A percentile compares a stretch with the other conserved stretches of the same genome.
Evolutionary conservation across 208 protist species (phyloP).

Genomic region (Blastocrithidia nonstop): DNA sequence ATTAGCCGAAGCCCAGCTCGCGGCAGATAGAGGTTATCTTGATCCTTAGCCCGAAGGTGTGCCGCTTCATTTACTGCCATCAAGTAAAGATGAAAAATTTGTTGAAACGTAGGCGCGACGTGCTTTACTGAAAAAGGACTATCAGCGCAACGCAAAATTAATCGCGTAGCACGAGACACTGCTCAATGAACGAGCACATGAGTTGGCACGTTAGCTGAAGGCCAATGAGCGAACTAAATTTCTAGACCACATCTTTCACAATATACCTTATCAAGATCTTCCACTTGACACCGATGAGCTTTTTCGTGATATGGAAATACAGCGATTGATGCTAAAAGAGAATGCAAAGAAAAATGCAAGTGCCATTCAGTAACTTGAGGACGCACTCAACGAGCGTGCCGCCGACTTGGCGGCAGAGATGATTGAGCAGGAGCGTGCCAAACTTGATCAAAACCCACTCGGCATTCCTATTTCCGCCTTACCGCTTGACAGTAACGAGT

Average conservation of each 20-base stretch:
- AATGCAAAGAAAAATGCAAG: conserved; percentile 22
- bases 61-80: conserved; percentile 28
- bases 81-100: conserved; percentile 31
- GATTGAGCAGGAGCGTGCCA: conserved; percentile 33
- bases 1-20: conserved; percentile 26
- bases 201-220: conserved; percentile 37
- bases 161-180: conserved; percentile 33
- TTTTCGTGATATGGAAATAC: conserved; percentile 45
- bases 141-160: conserved; percentile 16
- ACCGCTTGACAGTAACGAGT: conserved; percentile 31
- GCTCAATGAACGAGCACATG: conserved; percentile 40
- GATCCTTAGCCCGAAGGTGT: conserved; percentile 45
- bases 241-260: conserved; percentile 22
- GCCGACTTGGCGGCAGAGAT: conserved; percentile 39
- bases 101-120: conserved; percentile 29
- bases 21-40: conserved; percentile 39
- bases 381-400: conserved; percentile 50
- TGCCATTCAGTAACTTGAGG: conserved; percentile 43
- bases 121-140: conserved; percentile 39
- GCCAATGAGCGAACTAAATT: conserved; percentile 36
- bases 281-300: conserved; percentile 29
- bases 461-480: conserved; percentile 48
- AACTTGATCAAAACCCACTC: conserved; percentile 35
- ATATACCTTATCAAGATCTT: conserved; percentile 38
- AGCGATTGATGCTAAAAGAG: conserved; percentile 31